Evolutionary conservation across 1,284 basidiomycete genomes (phyloP).

Genomic region (Marasmius oreades): DNA sequence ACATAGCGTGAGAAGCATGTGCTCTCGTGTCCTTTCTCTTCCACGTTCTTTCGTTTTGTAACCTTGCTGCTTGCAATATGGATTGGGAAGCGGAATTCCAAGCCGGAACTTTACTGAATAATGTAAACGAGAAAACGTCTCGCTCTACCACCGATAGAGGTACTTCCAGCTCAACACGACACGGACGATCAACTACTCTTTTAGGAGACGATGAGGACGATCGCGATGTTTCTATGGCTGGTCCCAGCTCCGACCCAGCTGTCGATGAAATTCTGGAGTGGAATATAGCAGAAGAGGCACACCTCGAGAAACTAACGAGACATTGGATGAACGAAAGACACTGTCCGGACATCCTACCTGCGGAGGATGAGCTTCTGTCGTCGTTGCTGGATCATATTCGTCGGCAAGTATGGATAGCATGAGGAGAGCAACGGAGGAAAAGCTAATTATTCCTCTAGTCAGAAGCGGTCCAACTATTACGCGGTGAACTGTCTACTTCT

Average conservation of each 20-base stretch:
- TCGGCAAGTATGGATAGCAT: slow-evolving; percentile 65
- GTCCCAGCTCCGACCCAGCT: neutral
- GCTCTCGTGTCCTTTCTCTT: too few species aligned
- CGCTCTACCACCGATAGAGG: neutral
- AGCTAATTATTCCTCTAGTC: slow-evolving; percentile 35
- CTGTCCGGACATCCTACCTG: slow-evolving; percentile 74
- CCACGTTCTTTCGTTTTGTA: too few species aligned
- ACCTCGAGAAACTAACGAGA: slow-evolving; percentile 62
- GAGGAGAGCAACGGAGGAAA: too few species aligned
- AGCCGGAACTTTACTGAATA: slow-evolving; percentile 7
- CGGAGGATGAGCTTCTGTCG: slow-evolving; percentile 73
- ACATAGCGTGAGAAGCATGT: too few species aligned
- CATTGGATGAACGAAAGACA: slow-evolving; percentile 88
- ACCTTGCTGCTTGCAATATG: too few species aligned
- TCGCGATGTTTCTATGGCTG: slow-evolving; percentile 12
- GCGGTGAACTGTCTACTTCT: slow-evolving; percentile 74
- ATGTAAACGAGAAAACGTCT: neutral
- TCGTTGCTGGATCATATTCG: slow-evolving; percentile 77
- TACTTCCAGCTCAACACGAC: neutral
- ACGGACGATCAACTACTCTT: slow-evolving; percentile 2
- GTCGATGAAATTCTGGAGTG: neutral
- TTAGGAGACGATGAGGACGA: slow-evolving; percentile 5
- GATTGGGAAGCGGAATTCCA: slow-evolving; percentile 11
- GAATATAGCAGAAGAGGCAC: slow-evolving; percentile 27
- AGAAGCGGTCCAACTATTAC: slow-evolving; percentile 63